Evolutionary conservation across 2,329 filamentous ascomycete species (phyloP).

Genomic region (Trichoderma sp.): DNA sequence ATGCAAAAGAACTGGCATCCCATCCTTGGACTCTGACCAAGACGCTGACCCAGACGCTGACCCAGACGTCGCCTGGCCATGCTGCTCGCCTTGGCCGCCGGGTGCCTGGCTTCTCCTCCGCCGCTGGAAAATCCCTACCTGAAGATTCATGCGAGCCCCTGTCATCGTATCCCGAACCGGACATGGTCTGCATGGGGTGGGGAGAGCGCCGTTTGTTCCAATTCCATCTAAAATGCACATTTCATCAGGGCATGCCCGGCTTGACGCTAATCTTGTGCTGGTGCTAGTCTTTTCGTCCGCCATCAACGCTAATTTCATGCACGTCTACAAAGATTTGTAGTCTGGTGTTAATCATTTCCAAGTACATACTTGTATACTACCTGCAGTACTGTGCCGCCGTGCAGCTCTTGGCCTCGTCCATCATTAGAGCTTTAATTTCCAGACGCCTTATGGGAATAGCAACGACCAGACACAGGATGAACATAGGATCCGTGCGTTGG

Average conservation of each 20-base stretch:
- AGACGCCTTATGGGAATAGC: neutral
- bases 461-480: neutral
- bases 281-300: neutral
- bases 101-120: constrained; percentile 17
- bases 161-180: constrained; percentile 14
- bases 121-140: constrained; percentile 6
- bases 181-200: constrained; percentile 17
- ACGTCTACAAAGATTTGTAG: constrained; percentile 3
- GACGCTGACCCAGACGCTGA: neutral
- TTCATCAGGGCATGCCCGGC: constrained; percentile 6
- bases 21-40: neutral
- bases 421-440: neutral
- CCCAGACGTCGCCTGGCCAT: neutral
- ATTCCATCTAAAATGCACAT: neutral
- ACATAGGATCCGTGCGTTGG: neutral
- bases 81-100: constrained; percentile 19
- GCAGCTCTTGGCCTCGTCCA: neutral
- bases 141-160: constrained; percentile 17
- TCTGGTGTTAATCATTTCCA: neutral
- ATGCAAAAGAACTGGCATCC: constrained; percentile 5
- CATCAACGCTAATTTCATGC: constrained; percentile 18
- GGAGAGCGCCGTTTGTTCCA: constrained; percentile 18
- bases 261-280: neutral
- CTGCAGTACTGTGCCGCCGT: neutral
- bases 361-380: neutral